Evolutionary conservation across 352 stramenopile genomes (phyloP).

Genomic region (Phytophthora pistaciae): DNA sequence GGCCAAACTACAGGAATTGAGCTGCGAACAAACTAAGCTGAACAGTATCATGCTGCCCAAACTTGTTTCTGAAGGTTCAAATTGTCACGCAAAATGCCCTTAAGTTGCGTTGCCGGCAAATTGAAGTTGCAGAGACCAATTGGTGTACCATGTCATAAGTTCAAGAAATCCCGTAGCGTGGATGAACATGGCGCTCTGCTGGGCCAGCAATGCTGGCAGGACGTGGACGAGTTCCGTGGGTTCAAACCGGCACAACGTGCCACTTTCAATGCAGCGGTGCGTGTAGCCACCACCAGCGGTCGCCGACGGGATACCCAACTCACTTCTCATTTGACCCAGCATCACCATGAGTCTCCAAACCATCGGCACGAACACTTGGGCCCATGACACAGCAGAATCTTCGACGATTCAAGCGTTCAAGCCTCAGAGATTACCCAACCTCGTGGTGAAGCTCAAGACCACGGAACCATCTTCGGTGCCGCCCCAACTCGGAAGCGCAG

Average conservation of each 20-base stretch:
- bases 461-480: background rate
- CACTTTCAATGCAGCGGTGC: constrained; percentile 8
- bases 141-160: too few relatives aligned
- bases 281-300: background rate
- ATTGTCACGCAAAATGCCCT: too few relatives aligned
- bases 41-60: too few relatives aligned
- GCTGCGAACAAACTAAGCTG: too few relatives aligned
- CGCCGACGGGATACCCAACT: background rate
- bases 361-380: constrained; percentile 3
- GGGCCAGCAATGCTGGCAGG: too few relatives aligned
- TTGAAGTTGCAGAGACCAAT: too few relatives aligned
- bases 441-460: constrained; percentile 12
- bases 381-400: background rate
- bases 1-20: too few relatives aligned
- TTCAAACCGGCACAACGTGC: constrained; percentile 16
- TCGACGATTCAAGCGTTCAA: background rate
- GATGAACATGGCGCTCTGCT: too few relatives aligned
- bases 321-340: constrained; percentile 2
- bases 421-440: constrained; percentile 2
- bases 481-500: background rate
- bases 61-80: too few relatives aligned
- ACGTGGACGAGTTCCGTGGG: background rate
- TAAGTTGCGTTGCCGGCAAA: too few relatives aligned
- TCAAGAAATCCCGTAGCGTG: too few relatives aligned
- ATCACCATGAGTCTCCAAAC: constrained; percentile 2